Base-by-base conservation (phyloP, 2,329 filamentous ascomycete species). In the Aspergillus ustus region DNA sequence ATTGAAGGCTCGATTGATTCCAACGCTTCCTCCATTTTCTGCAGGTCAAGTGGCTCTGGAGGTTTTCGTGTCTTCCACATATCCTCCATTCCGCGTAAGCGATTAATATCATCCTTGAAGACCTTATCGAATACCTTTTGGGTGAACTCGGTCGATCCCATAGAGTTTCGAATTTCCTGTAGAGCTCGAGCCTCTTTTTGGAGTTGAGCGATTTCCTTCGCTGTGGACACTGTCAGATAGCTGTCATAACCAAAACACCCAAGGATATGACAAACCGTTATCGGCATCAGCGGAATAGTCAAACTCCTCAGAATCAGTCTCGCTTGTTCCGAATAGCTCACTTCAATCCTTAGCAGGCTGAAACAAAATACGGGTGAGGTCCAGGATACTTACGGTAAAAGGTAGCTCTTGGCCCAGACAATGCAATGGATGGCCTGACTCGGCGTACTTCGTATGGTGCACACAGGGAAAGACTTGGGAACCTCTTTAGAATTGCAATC, bases 391-490 rank as follows among this genome's bases (percentile, higher is more conserved):
- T 71, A 81, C 83, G 92, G 95, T 63, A 99, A 86, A 8, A 99
- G 84, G 75, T 98, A 99, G 75, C 93, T 97, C 80, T 98, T 99
- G 20, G 87, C 94, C 95, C 95, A 99, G 2, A 99, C 94, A 64
- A 99, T 99, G 80, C 95, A 98, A 78, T 99, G 95, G 48, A 99
- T 98, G 0, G 94, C 92, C 71, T 98, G 94, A 67, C 91, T 96
- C 0, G 95, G 95, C 0, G 93, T 99, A 76, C 92, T 97, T 75
- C 95, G 88, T 70, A 99, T 98, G 1, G 95, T 99, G 80, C 95
- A 99, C 46, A 98, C 93, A 1, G 95, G 93, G 72, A 96, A 98
- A 1, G 90, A 91, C 75, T 97, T 98, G 6, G 94, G 94, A 1
- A 90, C 88, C 63, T 94, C 91, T 77, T 99, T 99, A 2, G 88